Evolutionary conservation across 78 protist genomes (phyloP).

Genomic region (Monocercomonoides exilis): DNA sequence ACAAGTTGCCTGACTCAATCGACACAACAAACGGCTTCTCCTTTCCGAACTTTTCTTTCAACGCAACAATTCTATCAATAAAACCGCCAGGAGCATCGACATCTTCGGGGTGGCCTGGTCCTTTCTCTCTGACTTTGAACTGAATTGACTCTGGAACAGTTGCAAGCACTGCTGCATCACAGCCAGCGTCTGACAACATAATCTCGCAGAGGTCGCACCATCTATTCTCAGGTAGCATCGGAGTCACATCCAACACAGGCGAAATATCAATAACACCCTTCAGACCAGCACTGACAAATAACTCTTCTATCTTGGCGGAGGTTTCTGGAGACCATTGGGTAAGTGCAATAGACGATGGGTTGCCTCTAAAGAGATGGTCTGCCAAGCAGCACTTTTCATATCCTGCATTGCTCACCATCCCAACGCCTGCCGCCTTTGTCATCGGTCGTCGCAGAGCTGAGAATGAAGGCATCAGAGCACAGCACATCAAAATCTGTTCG

Average conservation of each 20-base stretch:
- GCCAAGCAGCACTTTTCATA: constrained; percentile 43
- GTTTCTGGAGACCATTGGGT: not conserved
- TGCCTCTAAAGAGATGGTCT: constrained; percentile 34
- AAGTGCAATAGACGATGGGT: not conserved
- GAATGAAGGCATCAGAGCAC: not conserved
- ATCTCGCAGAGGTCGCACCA: not conserved
- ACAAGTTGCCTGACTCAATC: constrained; percentile 1
- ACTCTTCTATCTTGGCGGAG: not conserved
- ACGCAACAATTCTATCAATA: not conserved
- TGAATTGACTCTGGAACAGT: constrained; percentile 28
- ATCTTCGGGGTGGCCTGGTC: not conserved
- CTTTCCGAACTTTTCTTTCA: not conserved
- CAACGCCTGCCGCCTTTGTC: not conserved
- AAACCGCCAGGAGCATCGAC: not conserved
- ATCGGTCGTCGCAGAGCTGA: not conserved
- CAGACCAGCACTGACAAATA: not conserved
- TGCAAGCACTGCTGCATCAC: not conserved
- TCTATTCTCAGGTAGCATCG: constrained; percentile 2
- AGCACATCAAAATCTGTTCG: constrained; percentile 3
- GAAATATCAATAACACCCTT: not conserved
- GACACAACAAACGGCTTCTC: not conserved
- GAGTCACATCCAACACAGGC: constrained; percentile 18
- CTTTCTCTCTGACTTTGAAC: not conserved
- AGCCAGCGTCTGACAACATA: not conserved
- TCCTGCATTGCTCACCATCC: constrained; percentile 33